These are phyloP conservation scores for Symbiodinium natans DNA, from an alignment of 73 alveolate genomes.

Conservation along the genomic window DNA sequence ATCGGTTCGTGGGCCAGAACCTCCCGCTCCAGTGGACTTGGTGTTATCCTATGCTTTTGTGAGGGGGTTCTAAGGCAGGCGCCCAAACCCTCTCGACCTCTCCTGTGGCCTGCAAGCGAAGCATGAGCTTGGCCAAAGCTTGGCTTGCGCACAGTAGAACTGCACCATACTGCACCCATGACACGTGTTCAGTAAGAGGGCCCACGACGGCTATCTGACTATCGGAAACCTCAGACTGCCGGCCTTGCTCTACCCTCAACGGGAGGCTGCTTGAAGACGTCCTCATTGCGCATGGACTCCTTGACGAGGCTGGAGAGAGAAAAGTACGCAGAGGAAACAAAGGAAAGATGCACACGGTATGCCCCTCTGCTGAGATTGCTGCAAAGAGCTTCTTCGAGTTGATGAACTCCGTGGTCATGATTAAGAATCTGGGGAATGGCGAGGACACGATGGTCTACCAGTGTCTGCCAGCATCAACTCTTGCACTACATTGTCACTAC, in stretches of 20 bases:
- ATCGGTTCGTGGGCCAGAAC: slow-evolving; percentile 11
- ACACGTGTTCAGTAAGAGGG: no score
- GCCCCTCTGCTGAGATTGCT: neutral
- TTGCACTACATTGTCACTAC: neutral
- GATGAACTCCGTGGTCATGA: slow-evolving; percentile 90
- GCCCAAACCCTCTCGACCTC: slow-evolving; percentile 13
- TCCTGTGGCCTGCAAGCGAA: neutral
- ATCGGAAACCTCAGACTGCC: neutral
- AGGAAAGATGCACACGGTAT: neutral
- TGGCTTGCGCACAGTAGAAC: no score
- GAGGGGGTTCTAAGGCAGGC: neutral
- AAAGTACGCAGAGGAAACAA: neutral
- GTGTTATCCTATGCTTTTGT: neutral
- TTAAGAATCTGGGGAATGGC: slow-evolving; percentile 49
- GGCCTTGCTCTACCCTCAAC: slow-evolving; percentile 22
- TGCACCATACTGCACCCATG: no score
- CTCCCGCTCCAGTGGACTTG: neutral
- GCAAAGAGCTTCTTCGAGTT: slow-evolving; percentile 76
- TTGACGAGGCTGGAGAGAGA: neutral
- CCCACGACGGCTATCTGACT: no score
- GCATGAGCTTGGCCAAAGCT: neutral
- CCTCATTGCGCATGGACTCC: slow-evolving; percentile 89
- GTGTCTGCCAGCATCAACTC: neutral
- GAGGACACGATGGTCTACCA: neutral
- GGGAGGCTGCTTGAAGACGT: slow-evolving; percentile 15